phyloP scores from a whole-genome alignment of 2,329 filamentous ascomycete species.

The Orbilia brochopaga region DNA sequence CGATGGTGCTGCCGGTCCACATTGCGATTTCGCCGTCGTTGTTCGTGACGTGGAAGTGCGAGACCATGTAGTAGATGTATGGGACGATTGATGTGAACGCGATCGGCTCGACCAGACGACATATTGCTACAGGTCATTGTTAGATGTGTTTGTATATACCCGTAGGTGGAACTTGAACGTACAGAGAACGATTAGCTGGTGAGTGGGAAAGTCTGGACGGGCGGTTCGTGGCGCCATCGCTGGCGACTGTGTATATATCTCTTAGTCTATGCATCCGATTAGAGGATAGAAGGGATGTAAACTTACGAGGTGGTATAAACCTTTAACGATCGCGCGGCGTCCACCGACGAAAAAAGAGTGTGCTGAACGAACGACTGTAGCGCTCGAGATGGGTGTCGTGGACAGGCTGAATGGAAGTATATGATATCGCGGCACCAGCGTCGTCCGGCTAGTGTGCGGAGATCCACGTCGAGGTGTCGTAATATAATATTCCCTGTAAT shows the following conservation, averaged over 20 bases:
- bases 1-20: conserved; percentile 42
- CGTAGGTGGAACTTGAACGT: conserved; percentile 10
- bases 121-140: conserved; percentile 69
- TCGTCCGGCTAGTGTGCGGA: no score
- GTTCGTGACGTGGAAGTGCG: conserved; percentile 67
- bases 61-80: conserved; percentile 70
- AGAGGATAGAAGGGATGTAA: no score
- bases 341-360: no score
- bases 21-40: conserved; percentile 46
- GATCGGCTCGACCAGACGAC: conserved; percentile 77
- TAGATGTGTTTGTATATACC: background rate
- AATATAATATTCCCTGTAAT: no score
- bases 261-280: background rate
- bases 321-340: no score
- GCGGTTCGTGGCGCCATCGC: conserved; percentile 29
- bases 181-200: conserved; percentile 36
- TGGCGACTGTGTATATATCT: no score
- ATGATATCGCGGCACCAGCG: no score
- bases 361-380: no score
- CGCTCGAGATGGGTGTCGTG: no score
- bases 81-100: conserved; percentile 75
- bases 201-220: conserved; percentile 42
- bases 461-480: no score
- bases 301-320: no score
- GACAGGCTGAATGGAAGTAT: no score